phyloP scores from a whole-genome alignment of 106 monocot species.

The Posidonia australis region DNA sequence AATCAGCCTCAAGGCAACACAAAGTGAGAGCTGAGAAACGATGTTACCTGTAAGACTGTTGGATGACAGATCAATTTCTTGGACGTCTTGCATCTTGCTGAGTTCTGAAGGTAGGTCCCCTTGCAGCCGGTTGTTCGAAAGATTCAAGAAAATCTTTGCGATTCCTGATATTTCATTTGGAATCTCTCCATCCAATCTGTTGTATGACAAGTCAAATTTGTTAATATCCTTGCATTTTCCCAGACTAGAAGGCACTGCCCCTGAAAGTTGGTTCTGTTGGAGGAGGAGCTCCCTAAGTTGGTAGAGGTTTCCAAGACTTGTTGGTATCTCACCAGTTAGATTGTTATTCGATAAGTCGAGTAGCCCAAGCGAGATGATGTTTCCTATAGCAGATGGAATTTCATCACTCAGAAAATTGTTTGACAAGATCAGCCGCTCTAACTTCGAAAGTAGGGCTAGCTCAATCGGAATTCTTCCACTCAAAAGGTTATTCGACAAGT shows the following conservation, averaged over 20 bases:
- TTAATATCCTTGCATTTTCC: conserved; percentile 25
- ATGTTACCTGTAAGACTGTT: conserved; percentile 36
- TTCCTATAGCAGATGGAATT: conserved; percentile 23
- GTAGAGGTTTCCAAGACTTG: conserved; percentile 14
- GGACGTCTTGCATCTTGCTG: conserved; percentile 30
- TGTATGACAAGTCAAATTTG: conserved; percentile 39
- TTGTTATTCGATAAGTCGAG: conserved; percentile 39
- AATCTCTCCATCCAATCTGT: conserved; percentile 31
- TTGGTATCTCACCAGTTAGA: conserved; percentile 18
- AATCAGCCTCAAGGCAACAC: conserved; percentile 19
- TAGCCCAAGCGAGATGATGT: conserved; percentile 20
- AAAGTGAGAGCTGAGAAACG: conserved; percentile 18
- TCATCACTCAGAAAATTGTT: conserved; percentile 26
- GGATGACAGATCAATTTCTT: conserved; percentile 42
- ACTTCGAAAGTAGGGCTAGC: conserved; percentile 21
- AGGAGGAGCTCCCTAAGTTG: conserved; percentile 18
- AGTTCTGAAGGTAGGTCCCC: conserved; percentile 29
- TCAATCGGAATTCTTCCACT: conserved; percentile 31
- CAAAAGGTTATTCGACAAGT: conserved; percentile 34
- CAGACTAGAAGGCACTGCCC: conserved; percentile 30
- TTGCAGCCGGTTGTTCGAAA: conserved; percentile 42
- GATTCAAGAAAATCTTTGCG: conserved; percentile 31
- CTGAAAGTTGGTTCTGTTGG: conserved; percentile 11
- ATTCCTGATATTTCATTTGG: conserved; percentile 37
- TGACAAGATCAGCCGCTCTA: conserved; percentile 40